Percentiles rank a stretch among this genome's conserved stretches.
Evolutionary conservation across 352 stramenopile species (phyloP).

Genomic region (Globisporangium emineosum): DNA sequence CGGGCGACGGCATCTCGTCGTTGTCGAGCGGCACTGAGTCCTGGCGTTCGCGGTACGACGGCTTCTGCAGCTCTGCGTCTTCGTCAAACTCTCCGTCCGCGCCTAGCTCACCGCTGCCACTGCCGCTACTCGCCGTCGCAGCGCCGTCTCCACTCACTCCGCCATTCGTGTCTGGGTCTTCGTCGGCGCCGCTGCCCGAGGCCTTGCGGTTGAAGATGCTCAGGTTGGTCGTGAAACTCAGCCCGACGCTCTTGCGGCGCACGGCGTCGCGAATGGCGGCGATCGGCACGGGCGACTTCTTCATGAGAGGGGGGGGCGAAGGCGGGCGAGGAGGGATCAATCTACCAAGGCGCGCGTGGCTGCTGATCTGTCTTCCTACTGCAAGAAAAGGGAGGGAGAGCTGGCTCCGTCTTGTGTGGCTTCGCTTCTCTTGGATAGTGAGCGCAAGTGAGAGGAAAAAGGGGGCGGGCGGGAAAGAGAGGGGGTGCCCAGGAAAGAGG

Average conservation of each 20-base stretch:
- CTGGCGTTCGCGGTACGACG: conserved; percentile 31
- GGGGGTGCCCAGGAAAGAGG: too few relatives aligned
- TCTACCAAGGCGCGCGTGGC: background rate
- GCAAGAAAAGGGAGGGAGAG: too few relatives aligned
- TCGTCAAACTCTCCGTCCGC: conserved; percentile 34
- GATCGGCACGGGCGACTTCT: conserved; percentile 48
- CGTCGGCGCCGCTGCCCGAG: conserved; percentile 37
- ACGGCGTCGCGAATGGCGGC: conserved; percentile 61
- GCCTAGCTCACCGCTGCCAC: too few relatives aligned
- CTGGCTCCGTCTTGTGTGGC: too few relatives aligned
- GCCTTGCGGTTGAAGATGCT: conserved; percentile 46
- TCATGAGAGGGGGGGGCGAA: too few relatives aligned
- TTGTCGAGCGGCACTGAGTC: conserved; percentile 36
- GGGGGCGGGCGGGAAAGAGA: too few relatives aligned
- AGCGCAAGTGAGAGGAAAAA: too few relatives aligned
- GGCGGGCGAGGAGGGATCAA: too few relatives aligned
- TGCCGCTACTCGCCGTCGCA: conserved; percentile 15
- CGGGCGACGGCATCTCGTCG: conserved; percentile 35
- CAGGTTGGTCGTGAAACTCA: conserved; percentile 64
- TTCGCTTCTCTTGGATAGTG: too few relatives aligned
- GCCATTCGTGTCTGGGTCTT: conserved; percentile 20
- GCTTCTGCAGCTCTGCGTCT: conserved; percentile 33
- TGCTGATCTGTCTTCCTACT: too few relatives aligned
- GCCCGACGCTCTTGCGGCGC: conserved; percentile 54
- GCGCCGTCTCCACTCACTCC: background rate